Percentiles rank a stretch among this genome's conserved stretches.
Evolutionary conservation across 2,329 filamentous ascomycete genomes (phyloP).

Genomic region (Exophiala dermatitidis): DNA sequence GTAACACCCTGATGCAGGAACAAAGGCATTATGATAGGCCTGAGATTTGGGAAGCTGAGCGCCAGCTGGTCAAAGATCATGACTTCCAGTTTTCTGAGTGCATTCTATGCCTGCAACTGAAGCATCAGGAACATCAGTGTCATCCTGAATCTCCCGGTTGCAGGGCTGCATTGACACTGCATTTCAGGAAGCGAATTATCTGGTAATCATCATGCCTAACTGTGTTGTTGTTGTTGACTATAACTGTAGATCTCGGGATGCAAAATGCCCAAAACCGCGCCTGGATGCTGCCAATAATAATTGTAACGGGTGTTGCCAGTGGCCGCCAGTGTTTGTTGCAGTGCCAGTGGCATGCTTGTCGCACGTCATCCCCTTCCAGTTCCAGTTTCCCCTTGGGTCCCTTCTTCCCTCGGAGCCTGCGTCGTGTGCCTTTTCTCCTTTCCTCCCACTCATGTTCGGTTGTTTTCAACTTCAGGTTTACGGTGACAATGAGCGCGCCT

Average conservation of each 20-base stretch:
- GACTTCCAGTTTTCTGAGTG: too few species aligned
- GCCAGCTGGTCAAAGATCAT: background rate
- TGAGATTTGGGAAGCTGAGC: background rate
- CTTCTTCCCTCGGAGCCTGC: background rate
- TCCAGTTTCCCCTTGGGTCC: background rate
- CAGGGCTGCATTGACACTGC: background rate
- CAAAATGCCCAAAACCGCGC: background rate
- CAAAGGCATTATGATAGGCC: background rate
- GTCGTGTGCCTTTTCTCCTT: background rate
- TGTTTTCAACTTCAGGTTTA: background rate
- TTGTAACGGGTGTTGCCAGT: background rate
- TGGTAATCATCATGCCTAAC: too few species aligned
- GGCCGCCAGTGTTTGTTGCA: too few species aligned
- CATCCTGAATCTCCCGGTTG: background rate
- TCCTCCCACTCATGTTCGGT: background rate
- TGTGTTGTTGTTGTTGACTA: too few species aligned
- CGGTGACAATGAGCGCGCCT: background rate
- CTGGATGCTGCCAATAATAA: background rate
- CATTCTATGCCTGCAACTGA: too few species aligned
- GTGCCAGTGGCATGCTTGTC: background rate
- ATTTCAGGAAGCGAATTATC: too few species aligned
- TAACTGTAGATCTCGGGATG: too few species aligned
- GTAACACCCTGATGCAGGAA: slow-evolving; percentile 4
- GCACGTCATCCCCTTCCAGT: slow-evolving; percentile 2
- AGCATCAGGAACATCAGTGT: too few species aligned